Evolutionary conservation across 768 basidiomycete species (phyloP).

Genomic region (Leccinellum albellum): DNA sequence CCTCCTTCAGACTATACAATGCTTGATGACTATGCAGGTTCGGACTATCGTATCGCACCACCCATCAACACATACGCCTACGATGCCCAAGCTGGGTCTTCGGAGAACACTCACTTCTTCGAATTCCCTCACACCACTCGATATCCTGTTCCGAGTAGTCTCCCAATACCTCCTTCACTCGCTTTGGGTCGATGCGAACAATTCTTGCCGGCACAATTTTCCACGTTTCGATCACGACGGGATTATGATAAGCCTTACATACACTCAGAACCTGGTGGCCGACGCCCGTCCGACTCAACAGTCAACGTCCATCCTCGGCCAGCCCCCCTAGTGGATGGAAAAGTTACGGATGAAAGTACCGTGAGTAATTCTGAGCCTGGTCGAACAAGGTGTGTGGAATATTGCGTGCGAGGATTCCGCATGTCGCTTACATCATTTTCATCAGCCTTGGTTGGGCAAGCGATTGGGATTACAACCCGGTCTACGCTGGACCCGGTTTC

Average conservation of each 20-base stretch:
- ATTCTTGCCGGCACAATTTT: constrained; percentile 1
- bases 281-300: constrained; percentile 2
- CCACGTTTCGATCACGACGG: constrained; percentile 9
- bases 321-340: constrained; percentile 2
- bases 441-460: constrained; percentile 13
- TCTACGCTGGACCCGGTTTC: constrained; percentile 6
- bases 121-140: constrained; percentile 27
- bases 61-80: constrained; percentile 11
- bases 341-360: not conserved
- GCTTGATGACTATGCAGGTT: constrained; percentile 10
- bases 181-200: constrained; percentile 3
- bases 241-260: constrained; percentile 10
- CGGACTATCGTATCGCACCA: constrained; percentile 12
- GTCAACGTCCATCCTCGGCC: constrained; percentile 11
- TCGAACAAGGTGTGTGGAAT: constrained; percentile 12
- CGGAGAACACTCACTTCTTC: constrained; percentile 19
- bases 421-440: not conserved
- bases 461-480: constrained; percentile 18
- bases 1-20: constrained; percentile 14
- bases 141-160: constrained; percentile 24
- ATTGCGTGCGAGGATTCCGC: not conserved
- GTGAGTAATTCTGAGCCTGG: not conserved
- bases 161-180: constrained; percentile 10
- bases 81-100: constrained; percentile 9
- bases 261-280: constrained; percentile 5